Base-by-base conservation (phyloP, 2,329 filamentous ascomycete genomes). In the Aspergillus fructus region DNA sequence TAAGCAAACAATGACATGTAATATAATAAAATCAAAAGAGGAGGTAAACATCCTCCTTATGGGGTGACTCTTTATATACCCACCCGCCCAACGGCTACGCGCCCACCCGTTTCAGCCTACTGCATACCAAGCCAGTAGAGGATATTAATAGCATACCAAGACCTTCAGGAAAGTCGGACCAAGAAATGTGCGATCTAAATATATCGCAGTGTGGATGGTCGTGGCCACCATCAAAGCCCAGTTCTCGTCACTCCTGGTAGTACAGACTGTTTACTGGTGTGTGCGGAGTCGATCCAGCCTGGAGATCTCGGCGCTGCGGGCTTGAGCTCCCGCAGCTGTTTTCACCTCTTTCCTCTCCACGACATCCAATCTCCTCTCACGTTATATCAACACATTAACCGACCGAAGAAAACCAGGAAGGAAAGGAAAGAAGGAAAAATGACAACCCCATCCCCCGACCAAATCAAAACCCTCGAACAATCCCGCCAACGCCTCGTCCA, bases 401-500 rank as follows among this genome's bases (percentile, higher is more conserved):
- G 2, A 19, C 17, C 17, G 17, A 19, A 19, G 17, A 19, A 30
- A 4, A 9, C 27, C 1, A 9, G 9, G 11, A 42, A 4, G 12
- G 40, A 12, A 17, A 3, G n/a, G 40, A 12, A 17, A 1, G n/a
- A 46, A 30, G 2, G 40, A 40, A 41, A 39, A 45, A 79, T 79
- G 76, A 57, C 76, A 5, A 59, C 74, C 34, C 66, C 75, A 50
- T 72, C 63, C 5, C 67, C 69, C 49, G 74, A 78, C 47, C 77
- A 81, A 53, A 70, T 80, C 42, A 89, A 88, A 74, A 81, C 84
- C 41, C 81, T 93, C 24, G 89, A 93, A 67, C 83, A 88, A 73
- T 85, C 86, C 27, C 84, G 89, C 41, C 84, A 87, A 66, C 83
- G 87, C 27, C 80, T 92, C 21, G 81, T 81, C 46, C 87, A 90